Evolutionary conservation across 2,329 filamentous ascomycete genomes (phyloP).

Genomic region (Ascocoryne sarcoides): DNA sequence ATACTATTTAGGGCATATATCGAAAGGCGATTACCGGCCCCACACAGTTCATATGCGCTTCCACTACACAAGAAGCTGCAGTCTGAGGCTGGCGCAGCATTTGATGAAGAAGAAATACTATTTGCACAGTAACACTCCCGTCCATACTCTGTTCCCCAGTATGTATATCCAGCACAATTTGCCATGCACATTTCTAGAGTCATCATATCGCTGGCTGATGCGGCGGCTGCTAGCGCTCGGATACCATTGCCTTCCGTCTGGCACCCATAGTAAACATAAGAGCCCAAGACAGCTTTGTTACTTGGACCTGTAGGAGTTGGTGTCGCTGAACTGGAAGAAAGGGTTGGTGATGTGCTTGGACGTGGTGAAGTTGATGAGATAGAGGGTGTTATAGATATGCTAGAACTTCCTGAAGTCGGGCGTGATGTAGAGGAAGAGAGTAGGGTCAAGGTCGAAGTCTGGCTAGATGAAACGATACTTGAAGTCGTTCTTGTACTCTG

Average conservation of each 20-base stretch:
- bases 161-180: constrained; percentile 15
- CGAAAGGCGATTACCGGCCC: neutral
- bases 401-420: too few relatives aligned
- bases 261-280: constrained; percentile 26
- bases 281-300: neutral
- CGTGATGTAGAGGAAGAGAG: too few relatives aligned
- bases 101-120: neutral
- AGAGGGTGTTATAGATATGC: too few relatives aligned
- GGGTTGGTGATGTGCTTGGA: neutral
- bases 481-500: neutral
- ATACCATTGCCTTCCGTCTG: constrained; percentile 24
- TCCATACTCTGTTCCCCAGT: constrained; percentile 16
- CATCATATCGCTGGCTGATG: constrained; percentile 18
- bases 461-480: neutral
- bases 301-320: neutral
- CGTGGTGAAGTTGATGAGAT: neutral
- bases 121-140: constrained; percentile 7
- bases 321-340: neutral
- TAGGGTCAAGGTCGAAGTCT: too few relatives aligned
- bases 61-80: neutral
- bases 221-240: constrained; percentile 17
- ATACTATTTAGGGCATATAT: neutral
- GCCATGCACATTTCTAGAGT: constrained; percentile 19
- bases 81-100: neutral
- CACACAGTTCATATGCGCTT: neutral